Evolutionary conservation across 805 yeast genomes (phyloP).

Genomic region (Naumovozyma dairenensis): DNA sequence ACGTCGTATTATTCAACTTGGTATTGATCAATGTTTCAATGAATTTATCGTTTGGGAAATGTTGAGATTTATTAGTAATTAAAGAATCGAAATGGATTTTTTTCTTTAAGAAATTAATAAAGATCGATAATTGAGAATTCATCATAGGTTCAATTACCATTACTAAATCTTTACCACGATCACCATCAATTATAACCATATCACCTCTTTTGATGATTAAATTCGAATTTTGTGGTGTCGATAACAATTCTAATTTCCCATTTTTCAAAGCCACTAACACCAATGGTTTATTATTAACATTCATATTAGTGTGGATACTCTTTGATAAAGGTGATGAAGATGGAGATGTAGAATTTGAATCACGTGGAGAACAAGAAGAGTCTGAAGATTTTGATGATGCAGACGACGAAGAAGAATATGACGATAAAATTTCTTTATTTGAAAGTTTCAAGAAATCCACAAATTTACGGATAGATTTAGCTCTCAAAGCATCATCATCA

Average conservation of each 20-base stretch:
- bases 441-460: slow-evolving; percentile 32
- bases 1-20: slow-evolving; percentile 1
- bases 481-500: slow-evolving; percentile 9
- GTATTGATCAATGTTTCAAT: slow-evolving; percentile 21
- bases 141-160: slow-evolving; percentile 60
- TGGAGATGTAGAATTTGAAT: background rate
- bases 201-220: slow-evolving; percentile 49
- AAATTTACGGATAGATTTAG: slow-evolving; percentile 16
- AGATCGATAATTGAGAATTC: slow-evolving; percentile 53
- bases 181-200: slow-evolving; percentile 73
- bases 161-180: slow-evolving; percentile 72
- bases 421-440: too few species aligned
- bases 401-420: too few species aligned
- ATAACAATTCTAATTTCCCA: slow-evolving; percentile 60
- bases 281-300: slow-evolving; percentile 28
- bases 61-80: slow-evolving; percentile 25
- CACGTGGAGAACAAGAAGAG: background rate
- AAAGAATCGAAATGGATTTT: slow-evolving; percentile 44
- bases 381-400: background rate
- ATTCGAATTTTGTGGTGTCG: slow-evolving; percentile 57
- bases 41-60: slow-evolving; percentile 21
- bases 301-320: background rate
- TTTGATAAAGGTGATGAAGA: too few species aligned
- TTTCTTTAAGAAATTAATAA: slow-evolving; percentile 66
- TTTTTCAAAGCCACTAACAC: slow-evolving; percentile 47